Base-by-base conservation (phyloP, 2,329 filamentous ascomycete genomes). In the Uncinocarpus reesii region DNA sequence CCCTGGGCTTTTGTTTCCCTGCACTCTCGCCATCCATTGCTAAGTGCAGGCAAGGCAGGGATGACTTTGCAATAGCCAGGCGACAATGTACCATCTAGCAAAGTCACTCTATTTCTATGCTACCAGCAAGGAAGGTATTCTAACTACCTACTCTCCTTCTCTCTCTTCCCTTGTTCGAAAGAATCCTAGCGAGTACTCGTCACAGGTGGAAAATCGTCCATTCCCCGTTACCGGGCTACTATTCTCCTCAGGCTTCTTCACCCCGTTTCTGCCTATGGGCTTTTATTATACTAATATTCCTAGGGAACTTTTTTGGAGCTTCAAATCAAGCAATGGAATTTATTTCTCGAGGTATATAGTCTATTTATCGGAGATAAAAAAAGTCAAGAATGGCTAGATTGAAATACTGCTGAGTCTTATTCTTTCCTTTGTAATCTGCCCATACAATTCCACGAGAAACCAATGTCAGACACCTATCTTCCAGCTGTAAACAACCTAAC, bases 401-500 rank as follows among this genome's bases (percentile, higher is more conserved):
- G 2, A 40, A 40, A 40, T 40, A 40, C 36, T 18, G 21, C 3
- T 18, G 2, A 40, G 21, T 40, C 36, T 40, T 40, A 42, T 5
- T 4, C 40, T 37, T 37, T 43, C 7, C 38, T 26, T 42, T 7
- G 28, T 26, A 13, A 24, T 34, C 4, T 2, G 21, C 18, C 2
- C 36, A 8, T 7, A 21, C 10, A 40, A 20, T 40, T 24, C 20
- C n/a, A n/a, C 18, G 7, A 40, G 26, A 29, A 29, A 13, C 36
- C 16, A 41, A 23, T 8, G 8, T 20, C 23, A 41, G 37, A 41
- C 37, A 28, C 7, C 37, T 44, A 44, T 44, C 42, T 44, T 44
- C 42, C 42, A 35, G 42, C n/a, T 29, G 23, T 21, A 23, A 34
- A 44, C 42, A 24, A 44, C 16, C 29, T n/a, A 44, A 44, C 42